These are phyloP conservation scores for Penicillium antarcticum DNA, from an alignment of 495 filamentous ascomycete species.

Conservation along the genomic window DNA sequence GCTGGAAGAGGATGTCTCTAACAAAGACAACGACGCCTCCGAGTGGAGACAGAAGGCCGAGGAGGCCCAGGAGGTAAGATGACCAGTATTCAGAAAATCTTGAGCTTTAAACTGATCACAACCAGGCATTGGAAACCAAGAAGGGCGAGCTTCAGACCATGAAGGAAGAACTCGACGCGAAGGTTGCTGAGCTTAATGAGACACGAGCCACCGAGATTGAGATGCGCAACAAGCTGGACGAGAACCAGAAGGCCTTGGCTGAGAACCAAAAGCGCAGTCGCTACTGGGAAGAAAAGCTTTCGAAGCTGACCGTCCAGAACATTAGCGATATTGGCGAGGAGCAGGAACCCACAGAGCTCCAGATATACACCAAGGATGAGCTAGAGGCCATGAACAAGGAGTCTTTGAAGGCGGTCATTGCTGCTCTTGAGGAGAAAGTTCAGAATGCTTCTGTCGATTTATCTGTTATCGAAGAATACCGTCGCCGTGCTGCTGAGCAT, in stretches of 20 bases:
- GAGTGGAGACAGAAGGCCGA: constrained; percentile 72
- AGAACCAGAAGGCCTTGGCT: constrained; percentile 81
- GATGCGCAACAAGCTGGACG: constrained; percentile 94
- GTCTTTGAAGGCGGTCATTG: constrained; percentile 81
- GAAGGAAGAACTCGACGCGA: constrained; percentile 83
- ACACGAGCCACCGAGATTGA: constrained; percentile 90
- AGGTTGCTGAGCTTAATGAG: constrained; percentile 82
- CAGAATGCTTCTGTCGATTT: constrained; percentile 87
- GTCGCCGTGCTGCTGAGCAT: constrained; percentile 84
- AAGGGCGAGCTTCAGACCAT: constrained; percentile 74
- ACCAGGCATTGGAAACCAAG: constrained; percentile 65
- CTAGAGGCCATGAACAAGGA: constrained; percentile 90
- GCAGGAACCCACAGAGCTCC: constrained; percentile 57
- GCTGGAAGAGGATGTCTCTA: constrained; percentile 70
- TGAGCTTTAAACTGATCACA: constrained; percentile 10
- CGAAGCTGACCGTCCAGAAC: constrained; percentile 73
- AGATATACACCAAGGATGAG: constrained; percentile 84
- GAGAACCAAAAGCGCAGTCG: constrained; percentile 83
- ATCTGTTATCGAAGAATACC: constrained; percentile 88
- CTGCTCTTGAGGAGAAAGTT: constrained; percentile 85
- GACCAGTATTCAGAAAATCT: neutral
- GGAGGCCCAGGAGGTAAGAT: constrained; percentile 69
- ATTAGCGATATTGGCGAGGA: constrained; percentile 66
- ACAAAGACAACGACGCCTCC: constrained; percentile 71
- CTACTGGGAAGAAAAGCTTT: constrained; percentile 87